A percentile compares a stretch with the other conserved stretches of the same genome.
These are phyloP conservation scores for Pichia ethanolica DNA, from an alignment of 805 yeast genomes.

Conservation along the genomic window DNA sequence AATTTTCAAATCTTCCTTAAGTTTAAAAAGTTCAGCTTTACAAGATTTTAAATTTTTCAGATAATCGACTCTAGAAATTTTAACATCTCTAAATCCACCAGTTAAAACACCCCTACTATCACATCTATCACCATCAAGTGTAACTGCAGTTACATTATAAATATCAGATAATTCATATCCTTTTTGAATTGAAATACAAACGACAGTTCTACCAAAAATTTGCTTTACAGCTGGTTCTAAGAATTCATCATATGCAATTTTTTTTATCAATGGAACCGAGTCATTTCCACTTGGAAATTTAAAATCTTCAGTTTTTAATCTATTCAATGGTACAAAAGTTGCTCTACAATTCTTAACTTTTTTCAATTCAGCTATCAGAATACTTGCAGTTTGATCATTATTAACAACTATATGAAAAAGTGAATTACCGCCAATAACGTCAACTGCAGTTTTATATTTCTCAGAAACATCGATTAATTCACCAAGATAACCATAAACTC, in stretches of 20 bases:
- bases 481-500: conserved; percentile 80
- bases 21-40: conserved; percentile 37
- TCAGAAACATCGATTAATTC: conserved; percentile 76
- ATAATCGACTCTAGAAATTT: conserved; percentile 62
- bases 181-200: conserved; percentile 58
- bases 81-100: conserved; percentile 79
- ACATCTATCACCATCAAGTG: conserved; percentile 87
- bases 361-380: conserved; percentile 67
- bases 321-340: conserved; percentile 84
- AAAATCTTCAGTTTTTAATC: conserved; percentile 39
- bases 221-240: conserved; percentile 66
- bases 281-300: conserved; percentile 58
- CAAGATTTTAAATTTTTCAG: conserved; percentile 50
- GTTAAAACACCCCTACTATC: conserved; percentile 77
- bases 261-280: conserved; percentile 71
- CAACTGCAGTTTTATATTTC: conserved; percentile 78
- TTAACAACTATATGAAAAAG: conserved; percentile 88
- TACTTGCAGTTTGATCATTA: conserved; percentile 73
- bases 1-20: conserved; percentile 33
- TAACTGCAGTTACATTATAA: conserved; percentile 64
- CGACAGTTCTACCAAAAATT: conserved; percentile 75
- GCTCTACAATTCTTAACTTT: conserved; percentile 73
- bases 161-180: conserved; percentile 62
- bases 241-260: conserved; percentile 52
- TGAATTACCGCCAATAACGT: conserved; percentile 81